These are phyloP conservation scores for Candida morakotiae DNA, from an alignment of 805 yeast species.

Conservation along the genomic window DNA sequence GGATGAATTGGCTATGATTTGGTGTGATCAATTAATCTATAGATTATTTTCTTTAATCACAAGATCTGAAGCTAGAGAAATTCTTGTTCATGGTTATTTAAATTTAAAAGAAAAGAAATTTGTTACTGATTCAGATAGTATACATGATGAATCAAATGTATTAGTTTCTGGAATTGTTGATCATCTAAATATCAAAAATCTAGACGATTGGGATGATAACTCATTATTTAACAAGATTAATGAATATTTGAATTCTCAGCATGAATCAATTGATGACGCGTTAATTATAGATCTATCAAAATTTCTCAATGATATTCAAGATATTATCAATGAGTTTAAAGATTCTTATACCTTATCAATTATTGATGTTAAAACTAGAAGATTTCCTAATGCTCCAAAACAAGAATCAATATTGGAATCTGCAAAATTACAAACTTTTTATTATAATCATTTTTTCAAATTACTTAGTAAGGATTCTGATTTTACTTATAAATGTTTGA, in stretches of 20 bases:
- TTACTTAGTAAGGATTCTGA: conserved; percentile 19
- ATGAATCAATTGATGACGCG: conserved; percentile 14
- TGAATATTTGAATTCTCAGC: conserved; percentile 13
- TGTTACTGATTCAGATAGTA: conserved; percentile 4
- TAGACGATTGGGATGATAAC: conserved; percentile 11
- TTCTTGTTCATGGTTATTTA: conserved; percentile 51
- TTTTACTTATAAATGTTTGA: conserved; percentile 38
- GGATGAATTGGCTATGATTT: conserved; percentile 20
- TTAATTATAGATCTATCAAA: conserved; percentile 21
- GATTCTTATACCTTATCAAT: conserved; percentile 12
- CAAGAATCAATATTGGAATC: conserved; percentile 46
- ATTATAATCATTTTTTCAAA: conserved; percentile 51
- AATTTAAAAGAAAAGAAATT: conserved; percentile 23
- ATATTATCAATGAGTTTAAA: conserved; percentile 13
- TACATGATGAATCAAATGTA: conserved; percentile 15
- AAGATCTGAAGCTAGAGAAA: conserved; percentile 57
- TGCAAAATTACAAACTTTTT: conserved; percentile 57
- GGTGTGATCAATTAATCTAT: conserved; percentile 40
- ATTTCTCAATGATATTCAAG: conserved; percentile 14
- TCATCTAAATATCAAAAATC: conserved; percentile 27
- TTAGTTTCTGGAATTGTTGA: conserved; percentile 67
- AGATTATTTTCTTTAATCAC: conserved; percentile 39
- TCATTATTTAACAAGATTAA: conserved; percentile 22
- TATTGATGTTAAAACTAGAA: conserved; percentile 62
- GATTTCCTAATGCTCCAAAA: conserved; percentile 37